Evolutionary conservation across 805 yeast species (phyloP), one percentile per base, ranked within the genome.

Genomic region (Barnettozyma siamensis): DNA sequence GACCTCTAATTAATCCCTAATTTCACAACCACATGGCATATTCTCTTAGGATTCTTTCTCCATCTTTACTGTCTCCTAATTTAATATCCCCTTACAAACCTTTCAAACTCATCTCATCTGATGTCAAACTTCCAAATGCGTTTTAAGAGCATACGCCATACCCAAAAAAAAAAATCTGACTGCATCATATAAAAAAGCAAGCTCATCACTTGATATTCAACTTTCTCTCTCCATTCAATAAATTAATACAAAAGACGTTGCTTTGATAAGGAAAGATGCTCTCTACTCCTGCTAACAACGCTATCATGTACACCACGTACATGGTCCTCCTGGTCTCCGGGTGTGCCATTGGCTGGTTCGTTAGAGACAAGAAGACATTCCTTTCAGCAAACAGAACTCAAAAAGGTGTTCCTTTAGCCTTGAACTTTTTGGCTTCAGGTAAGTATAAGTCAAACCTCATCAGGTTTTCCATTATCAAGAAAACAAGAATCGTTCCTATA

Each of bases 351-450:
- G 95, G 95, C 0, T 83, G 72, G 66, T 72, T 62, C 47, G 70
- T 71, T 29, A 67, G 73, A 38, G 68, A 72, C 32, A 65, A 68
- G 33, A 68, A 71, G 31, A 72, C 78, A 6, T 89, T 85, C 55
- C 63, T 88, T 41, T 72, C 88, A 2, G 80, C 89, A 3, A 86
- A 88, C 63, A 82, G 93, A 11, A 78, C 95, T 1, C 89, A 85
- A 53, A 70, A 70, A 33, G 94, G 88, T 27, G 31, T 87, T 13
- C 95, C 96, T 1, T 66, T 89, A 51, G 84, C 96, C 2, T 69
- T 89, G 45, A 89, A 89, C 60, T 89, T 89, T 59, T 78, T 89
- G 41, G 97, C 97, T 38, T 80, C 94, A 50, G 95, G 95, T 75
- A 72, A 64, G 91, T 81, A 62, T 58, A 15, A 4, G 2, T 20